Base-by-base conservation (phyloP, 2,329 filamentous ascomycete genomes). In the Alternaria postmessia region DNA sequence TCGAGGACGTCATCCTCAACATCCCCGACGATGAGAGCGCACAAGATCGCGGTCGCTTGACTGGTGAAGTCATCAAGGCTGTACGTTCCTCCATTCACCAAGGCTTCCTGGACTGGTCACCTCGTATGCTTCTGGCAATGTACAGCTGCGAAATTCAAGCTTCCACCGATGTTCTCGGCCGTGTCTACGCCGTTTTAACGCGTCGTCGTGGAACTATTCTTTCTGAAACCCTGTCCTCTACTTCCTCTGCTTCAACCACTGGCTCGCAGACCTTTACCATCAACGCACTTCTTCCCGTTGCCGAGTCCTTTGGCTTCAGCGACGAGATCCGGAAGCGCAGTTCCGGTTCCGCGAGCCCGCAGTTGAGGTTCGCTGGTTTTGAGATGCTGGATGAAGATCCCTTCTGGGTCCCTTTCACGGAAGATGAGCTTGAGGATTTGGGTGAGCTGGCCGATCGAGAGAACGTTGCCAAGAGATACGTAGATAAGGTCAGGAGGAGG, bases 61-160 rank as follows among this genome's bases (percentile, higher is more conserved):
- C 94, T 0, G 93, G 95, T 64, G 95, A 98, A 80, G 88, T 96
- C 44, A 97, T 99, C 82, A 93, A 93, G 78, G 90, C 91, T 0
- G 89, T 94, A 18, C 92, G 94, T 68, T 89, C 92, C 46, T 87
- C 89, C n/a, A 93, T 99, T 62, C 87, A 90, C 51, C 84, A 89
- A 65, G 94, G 90, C 22, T 97, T 98, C 83, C 83, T 97, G 18
- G 95, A 98, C 83, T 99, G 95, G 95, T 94, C 91, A 39, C 92
- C 95, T 0, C 89, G 95, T n/a, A 87, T 99, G 68, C 88, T 98
- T 81, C 88, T 99, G 44, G 95, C 95, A 52, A 98, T 98, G 93
- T 99, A 99, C 82, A 93, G 88, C 56, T 97, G 94, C 77, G 95
- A 98, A 77, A 98, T 99, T 72, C 95, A 98, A 85, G 93, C 94